phyloP scores from a whole-genome alignment of 2,329 filamentous ascomycete genomes.

The Ceratocystis smalleyi region DNA sequence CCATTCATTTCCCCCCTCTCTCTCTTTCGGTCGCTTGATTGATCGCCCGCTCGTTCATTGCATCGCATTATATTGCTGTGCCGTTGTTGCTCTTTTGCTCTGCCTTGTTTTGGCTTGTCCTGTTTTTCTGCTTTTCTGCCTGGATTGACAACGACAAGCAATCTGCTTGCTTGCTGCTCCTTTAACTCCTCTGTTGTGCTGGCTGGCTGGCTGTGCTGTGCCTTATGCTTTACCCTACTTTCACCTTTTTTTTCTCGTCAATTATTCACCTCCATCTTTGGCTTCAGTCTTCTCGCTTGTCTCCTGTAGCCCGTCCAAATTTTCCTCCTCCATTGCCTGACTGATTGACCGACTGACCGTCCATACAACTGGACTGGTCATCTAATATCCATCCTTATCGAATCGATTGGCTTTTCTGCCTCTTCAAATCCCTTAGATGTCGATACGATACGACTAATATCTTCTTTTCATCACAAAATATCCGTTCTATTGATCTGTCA shows the following conservation, averaged over 20 bases:
- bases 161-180: not conserved
- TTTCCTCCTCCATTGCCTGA: not conserved
- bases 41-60: conserved; percentile 1
- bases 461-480: not conserved
- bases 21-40: not conserved
- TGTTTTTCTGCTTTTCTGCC: not conserved
- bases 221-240: not conserved
- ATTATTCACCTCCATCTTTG: conserved; percentile 1
- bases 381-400: not conserved
- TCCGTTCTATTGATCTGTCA: not conserved
- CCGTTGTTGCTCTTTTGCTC: not conserved
- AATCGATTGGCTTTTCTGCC: not conserved
- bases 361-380: not conserved
- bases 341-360: not conserved
- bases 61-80: not conserved
- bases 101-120: not conserved
- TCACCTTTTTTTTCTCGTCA: not conserved
- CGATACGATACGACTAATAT: not conserved
- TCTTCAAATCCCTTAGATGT: not conserved
- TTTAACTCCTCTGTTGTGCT: not conserved
- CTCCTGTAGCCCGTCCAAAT: not conserved
- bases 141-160: not conserved
- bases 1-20: not conserved
- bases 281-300: not conserved
- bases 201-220: not conserved